Evolutionary conservation across 768 basidiomycete genomes (phyloP).

Genomic region (Leccinellum rugosiceps): DNA sequence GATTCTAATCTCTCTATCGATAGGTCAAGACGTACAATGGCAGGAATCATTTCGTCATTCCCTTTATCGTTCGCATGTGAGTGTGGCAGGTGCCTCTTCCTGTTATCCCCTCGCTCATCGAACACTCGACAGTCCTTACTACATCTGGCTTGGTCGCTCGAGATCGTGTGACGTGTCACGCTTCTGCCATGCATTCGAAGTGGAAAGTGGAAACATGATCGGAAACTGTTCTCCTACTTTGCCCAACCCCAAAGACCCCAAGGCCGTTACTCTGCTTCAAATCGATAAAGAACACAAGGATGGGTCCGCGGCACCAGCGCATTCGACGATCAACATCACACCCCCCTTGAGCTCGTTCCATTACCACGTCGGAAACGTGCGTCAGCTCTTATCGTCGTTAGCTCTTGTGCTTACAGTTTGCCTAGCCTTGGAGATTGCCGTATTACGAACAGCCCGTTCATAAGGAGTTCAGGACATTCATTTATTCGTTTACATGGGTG

Average conservation of each 20-base stretch:
- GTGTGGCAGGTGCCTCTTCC: conserved; percentile 11
- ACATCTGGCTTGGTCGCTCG: conserved; percentile 73
- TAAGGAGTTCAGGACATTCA: conserved; percentile 60
- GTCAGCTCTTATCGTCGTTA: neutral
- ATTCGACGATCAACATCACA: conserved; percentile 45
- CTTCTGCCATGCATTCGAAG: conserved; percentile 57
- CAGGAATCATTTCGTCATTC: conserved; percentile 66
- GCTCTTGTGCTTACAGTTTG: neutral
- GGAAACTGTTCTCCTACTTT: conserved; percentile 47
- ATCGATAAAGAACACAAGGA: conserved; percentile 37
- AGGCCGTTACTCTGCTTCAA: conserved; percentile 39
- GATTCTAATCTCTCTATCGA: neutral
- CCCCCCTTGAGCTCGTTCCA: conserved; percentile 61
- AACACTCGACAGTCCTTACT: conserved; percentile 49
- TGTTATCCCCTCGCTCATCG: neutral
- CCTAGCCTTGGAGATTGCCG: conserved; percentile 62
- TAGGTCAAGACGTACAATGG: conserved; percentile 68
- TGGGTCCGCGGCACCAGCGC: conserved; percentile 12
- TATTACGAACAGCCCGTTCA: conserved; percentile 69
- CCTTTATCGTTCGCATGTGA: conserved; percentile 62
- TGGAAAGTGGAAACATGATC: conserved; percentile 58
- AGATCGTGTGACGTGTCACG: conserved; percentile 56
- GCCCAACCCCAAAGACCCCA: conserved; percentile 32
- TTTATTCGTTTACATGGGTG: conserved; percentile 64
- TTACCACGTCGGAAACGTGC: conserved; percentile 52